Percentiles rank a stretch among this genome's conserved stretches.
Conservation (phyloP, 495 filamentous ascomycete genomes). For the Coniosporium apollinis region DNA sequence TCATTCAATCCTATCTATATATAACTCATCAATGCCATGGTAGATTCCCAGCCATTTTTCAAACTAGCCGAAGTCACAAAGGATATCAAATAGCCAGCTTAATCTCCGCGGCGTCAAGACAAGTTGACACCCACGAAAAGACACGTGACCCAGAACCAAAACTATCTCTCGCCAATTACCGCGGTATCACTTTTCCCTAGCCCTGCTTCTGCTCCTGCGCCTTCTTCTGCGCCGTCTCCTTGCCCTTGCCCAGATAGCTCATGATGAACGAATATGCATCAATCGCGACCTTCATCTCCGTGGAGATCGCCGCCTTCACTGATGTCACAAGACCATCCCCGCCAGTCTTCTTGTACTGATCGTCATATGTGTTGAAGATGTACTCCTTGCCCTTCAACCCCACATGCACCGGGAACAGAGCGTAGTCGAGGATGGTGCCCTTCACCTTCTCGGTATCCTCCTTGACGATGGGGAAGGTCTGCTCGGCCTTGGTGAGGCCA, state of each 20-base stretch:
- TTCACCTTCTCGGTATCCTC: conserved; percentile 68
- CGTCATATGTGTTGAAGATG: conserved; percentile 49
- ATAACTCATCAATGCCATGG: too few species aligned
- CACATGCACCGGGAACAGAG: conserved; percentile 48
- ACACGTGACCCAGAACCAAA: too few species aligned
- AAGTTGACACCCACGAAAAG: too few species aligned
- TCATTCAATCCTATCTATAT: too few species aligned
- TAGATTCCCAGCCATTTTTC: too few species aligned
- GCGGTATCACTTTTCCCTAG: too few species aligned
- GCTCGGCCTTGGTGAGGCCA: conserved; percentile 57
- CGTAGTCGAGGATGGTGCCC: conserved; percentile 43
- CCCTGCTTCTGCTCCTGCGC: conserved; percentile 37
- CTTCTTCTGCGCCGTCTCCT: conserved; percentile 8
- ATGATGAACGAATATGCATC: conserved; percentile 46
- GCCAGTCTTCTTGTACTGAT: conserved; percentile 61
- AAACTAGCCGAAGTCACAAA: too few species aligned
- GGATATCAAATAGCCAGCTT: too few species aligned
- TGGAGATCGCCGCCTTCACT: conserved; percentile 60
- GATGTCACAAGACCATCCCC: conserved; percentile 49
- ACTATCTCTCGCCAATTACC: too few species aligned
- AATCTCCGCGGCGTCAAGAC: too few species aligned
- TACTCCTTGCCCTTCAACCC: conserved; percentile 58
- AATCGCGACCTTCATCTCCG: conserved; percentile 50
- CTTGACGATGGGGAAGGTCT: conserved; percentile 71
- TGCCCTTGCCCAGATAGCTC: conserved; percentile 29